A percentile compares a stretch with the other conserved stretches of the same genome.
phyloP scores from a whole-genome alignment of 805 yeast genomes.

The Starmerella bacillaris region DNA sequence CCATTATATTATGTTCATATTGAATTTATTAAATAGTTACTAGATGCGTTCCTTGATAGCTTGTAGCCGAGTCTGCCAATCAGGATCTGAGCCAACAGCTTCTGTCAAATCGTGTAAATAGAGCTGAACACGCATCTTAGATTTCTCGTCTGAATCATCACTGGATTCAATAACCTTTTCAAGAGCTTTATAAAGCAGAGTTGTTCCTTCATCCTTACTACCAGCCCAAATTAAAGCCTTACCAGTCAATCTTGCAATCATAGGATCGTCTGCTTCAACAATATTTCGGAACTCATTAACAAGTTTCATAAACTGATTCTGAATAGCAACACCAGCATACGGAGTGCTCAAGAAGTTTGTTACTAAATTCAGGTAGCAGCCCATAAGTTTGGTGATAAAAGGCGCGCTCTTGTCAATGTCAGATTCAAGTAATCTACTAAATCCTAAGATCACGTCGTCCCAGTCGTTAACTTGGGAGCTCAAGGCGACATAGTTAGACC shows the following conservation, averaged over 20 bases:
- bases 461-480: conserved; percentile 73
- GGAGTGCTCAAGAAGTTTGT: background rate
- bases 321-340: conserved; percentile 4
- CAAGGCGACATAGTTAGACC: conserved; percentile 71
- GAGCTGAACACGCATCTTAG: conserved; percentile 4
- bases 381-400: conserved; percentile 17
- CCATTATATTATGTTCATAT: too few relatives aligned
- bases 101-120: conserved; percentile 7
- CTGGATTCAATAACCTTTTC: conserved; percentile 9
- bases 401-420: conserved; percentile 49
- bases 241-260: conserved; percentile 72
- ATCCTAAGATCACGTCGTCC: conserved; percentile 69
- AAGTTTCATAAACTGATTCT: conserved; percentile 6
- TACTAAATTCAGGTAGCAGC: conserved; percentile 9
- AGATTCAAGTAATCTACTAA: conserved; percentile 41
- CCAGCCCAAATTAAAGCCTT: conserved; percentile 72
- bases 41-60: too few relatives aligned
- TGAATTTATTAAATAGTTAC: too few relatives aligned
- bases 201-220: conserved; percentile 75
- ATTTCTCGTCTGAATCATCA: conserved; percentile 1
- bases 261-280: conserved; percentile 37
- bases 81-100: conserved; percentile 36
- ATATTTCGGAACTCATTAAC: conserved; percentile 55
- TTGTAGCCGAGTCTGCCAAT: too few relatives aligned
- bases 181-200: conserved; percentile 71